Base-by-base conservation (phyloP, 2,329 filamentous ascomycete species). In the Fusarium virguliforme region DNA sequence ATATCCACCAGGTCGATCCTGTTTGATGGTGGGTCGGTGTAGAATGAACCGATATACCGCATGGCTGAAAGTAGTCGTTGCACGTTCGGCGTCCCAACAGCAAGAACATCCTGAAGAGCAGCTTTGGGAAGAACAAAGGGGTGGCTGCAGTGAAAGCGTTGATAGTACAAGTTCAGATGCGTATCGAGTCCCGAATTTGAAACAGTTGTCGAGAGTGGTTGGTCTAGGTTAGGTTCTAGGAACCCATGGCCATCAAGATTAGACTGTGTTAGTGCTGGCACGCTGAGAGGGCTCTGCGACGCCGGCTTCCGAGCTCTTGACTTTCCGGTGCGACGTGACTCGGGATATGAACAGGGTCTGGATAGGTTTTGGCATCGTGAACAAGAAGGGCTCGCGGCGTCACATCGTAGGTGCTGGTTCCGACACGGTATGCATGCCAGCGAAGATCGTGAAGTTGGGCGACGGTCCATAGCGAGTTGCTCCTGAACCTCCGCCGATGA, bases 21-120 rank as follows among this genome's bases (percentile, higher is more conserved):
- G 15, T 48, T 48, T 30, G 24, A 48, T 7, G 24, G 43, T 18
- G 24, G 15, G 15, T 48, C 24, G 43, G 43, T 48, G 15, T 48
- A 48, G 7, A 48, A 48, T 48, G 43, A 48, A n/a, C 43, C 26
- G 7, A 48, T 48, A 6, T 30, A 48, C 30, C 24, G 43, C 43
- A 48, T 48, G 10, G 8, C 15, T 8, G 43, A 48, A 18, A 48
- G 28, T 5, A 48, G 43, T 3, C 5, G 24, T 18, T 48, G 43
- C 10, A 12, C 6, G 2, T 26, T 30, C 0, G 24, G 8, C 43
- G 24, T 30, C 8, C n/a, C 43, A n/a, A 9, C 8, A 30, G 43
- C 13, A 7, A 48, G 13, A 48, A 48, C 30, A 48, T 30, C 24
- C 15, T 48, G 24, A 10, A 48, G 43, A 7, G 43, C 43, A 2